Evolutionary conservation across 441 rosid genomes (phyloP), one percentile per base, ranked within the genome.

Genomic region (Jatropha podagrica): DNA sequence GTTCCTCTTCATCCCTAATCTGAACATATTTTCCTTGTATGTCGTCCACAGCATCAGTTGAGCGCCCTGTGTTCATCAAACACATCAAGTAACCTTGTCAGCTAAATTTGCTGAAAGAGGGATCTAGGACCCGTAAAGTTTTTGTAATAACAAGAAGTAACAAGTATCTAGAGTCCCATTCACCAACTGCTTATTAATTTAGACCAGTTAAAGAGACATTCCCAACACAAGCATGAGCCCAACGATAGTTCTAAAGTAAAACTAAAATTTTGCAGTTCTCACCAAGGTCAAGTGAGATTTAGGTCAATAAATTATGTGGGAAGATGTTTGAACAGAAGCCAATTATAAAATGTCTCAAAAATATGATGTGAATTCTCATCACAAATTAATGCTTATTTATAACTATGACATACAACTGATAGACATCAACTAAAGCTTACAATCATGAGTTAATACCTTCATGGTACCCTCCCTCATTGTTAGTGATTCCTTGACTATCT

Each of bases 21-120:
- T 61, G 87, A 70, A 54, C 42, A 85, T 95, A 92, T 68, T 85
- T 83, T 0, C 88, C 94, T 15, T 85, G 86, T 76, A 48, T 77
- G 2, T 83, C 63, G 68, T 84, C 95, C 75, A 73, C 76, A 7
- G 68, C 27, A 78, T 86, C 85, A 76, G 78, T 70, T 44, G 75
- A 71, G 66, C 64, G 77, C 76, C 80, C 96, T 87, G 82, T 11
- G 61, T 75, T 72, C 63, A 69, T 9, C 72, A 72, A 75, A 68
- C 41, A 79, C 55, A 46, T 54, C 68, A 71, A 74, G 61, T 70
- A 66, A 42, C 65, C 15, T 72, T 52, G 46, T 40, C 2, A 42
- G 8, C 67, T 48, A 72, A 61, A 42, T 41, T 64, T 66, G 68
- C 65, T 65, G 32, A 58, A 49, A 68, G 44, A 13, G 58, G 13